Evolutionary conservation across 441 rosid genomes (phyloP).

Genomic region (Erysimum cheiri): DNA sequence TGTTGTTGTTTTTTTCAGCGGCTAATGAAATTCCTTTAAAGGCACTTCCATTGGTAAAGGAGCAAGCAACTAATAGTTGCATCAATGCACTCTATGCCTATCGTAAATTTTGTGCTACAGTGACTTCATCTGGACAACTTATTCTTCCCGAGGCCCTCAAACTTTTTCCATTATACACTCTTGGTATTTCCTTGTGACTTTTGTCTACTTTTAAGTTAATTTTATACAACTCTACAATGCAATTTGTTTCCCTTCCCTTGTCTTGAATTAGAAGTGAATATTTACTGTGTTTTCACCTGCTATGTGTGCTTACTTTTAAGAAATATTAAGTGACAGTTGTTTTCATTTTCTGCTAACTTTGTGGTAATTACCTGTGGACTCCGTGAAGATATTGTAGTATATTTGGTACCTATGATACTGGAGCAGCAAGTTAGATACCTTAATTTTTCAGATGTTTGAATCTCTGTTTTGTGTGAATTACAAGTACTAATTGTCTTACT

Average conservation of each 20-base stretch:
- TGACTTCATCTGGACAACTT: slow-evolving; percentile 96
- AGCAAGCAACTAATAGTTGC: slow-evolving; percentile 81
- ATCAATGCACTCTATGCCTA: slow-evolving; percentile 80
- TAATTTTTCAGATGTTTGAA: slow-evolving; percentile 10
- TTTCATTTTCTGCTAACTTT: slow-evolving; percentile 2
- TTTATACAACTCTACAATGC: slow-evolving; percentile 1
- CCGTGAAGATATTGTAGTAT: slow-evolving; percentile 4
- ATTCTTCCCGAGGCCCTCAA: slow-evolving; percentile 99
- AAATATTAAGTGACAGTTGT: slow-evolving; percentile 18
- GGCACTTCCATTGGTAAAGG: slow-evolving; percentile 74
- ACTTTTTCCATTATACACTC: slow-evolving; percentile 91
- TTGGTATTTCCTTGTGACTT: slow-evolving; percentile 44
- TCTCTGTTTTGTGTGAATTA: slow-evolving; percentile 9
- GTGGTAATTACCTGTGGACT: slow-evolving; percentile 10
- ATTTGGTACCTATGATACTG: slow-evolving; percentile 17
- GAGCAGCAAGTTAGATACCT: slow-evolving; percentile 22
- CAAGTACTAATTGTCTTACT: slow-evolving; percentile 13
- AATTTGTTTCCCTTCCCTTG: slow-evolving; percentile 16
- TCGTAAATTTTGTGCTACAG: slow-evolving; percentile 97
- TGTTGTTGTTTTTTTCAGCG: slow-evolving; percentile 48
- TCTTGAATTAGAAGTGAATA: neutral
- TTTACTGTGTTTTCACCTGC: slow-evolving; percentile 1
- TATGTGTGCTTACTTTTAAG: neutral
- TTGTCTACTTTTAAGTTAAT: slow-evolving; percentile 19
- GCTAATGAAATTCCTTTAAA: slow-evolving; percentile 78